Percentiles rank a stretch among this genome's conserved stretches.
Conservation (phyloP, 306 rosid genomes). For the Psophocarpus tetragonolobus region DNA sequence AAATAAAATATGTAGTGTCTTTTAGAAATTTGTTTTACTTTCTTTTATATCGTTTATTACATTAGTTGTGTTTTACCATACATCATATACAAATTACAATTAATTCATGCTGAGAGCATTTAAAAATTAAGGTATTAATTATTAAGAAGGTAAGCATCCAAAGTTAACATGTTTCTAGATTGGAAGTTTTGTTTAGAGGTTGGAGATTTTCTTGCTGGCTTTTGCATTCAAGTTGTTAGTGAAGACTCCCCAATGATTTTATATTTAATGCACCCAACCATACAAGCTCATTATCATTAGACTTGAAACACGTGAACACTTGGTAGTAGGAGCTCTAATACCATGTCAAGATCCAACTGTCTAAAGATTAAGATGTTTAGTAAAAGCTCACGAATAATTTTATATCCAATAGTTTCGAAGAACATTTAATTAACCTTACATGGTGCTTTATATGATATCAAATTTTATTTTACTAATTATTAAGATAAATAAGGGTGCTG, state of each 20-base stretch:
- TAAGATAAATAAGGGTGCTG: not conserved
- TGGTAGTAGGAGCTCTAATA: not conserved
- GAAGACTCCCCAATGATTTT: not conserved
- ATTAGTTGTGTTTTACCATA: constrained; percentile 13
- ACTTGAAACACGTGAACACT: not conserved
- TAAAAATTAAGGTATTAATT: not conserved
- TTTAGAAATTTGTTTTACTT: not conserved
- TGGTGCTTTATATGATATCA: not conserved
- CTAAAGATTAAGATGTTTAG: not conserved
- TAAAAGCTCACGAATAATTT: not conserved
- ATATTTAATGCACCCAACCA: not conserved
- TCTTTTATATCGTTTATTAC: not conserved
- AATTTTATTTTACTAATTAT: constrained; percentile 1
- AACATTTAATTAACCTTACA: not conserved
- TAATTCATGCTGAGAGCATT: not conserved
- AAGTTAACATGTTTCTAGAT: not conserved
- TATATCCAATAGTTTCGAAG: not conserved
- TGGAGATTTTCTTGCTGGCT: not conserved
- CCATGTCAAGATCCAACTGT: not conserved
- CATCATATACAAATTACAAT: constrained; percentile 12
- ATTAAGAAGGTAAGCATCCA: not conserved
- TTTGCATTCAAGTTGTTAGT: not conserved
- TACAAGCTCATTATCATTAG: not conserved
- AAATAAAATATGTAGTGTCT: too few species aligned
- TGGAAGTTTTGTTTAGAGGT: not conserved